Base-by-base conservation (phyloP, 1,139 yeast species). In the Diutina sp. region DNA sequence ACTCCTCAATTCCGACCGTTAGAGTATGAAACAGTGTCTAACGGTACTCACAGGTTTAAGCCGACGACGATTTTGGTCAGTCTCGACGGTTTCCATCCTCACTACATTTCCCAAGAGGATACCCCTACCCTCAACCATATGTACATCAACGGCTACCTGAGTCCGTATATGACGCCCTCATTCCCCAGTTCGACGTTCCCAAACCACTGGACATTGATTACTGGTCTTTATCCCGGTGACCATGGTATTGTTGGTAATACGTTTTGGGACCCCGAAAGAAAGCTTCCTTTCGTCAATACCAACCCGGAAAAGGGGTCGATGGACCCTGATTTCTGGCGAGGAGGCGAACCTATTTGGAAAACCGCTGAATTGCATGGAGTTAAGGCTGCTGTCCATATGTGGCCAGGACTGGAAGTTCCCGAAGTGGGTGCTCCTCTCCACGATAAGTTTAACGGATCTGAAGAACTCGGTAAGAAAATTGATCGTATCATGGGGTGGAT, bases 121-220 rank as follows among this genome's bases (percentile, higher is more conserved):
- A 90, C 97, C 0, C 97, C 98, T 0, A 73, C 82, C 48, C 66
- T 91, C 66, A 85, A 87, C 64, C 69, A 74, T 16, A 69, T 87
- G 67, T 69, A 82, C 62, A 64, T 76, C 9, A 71, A 78, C 30
- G 84, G 78, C 28, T 81, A 78, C 61, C 87, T 87, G 5, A 82
- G 95, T 3, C 97, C 97, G 0, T 89, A 82, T 65, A 87, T 91
- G 93, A 72, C 70, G 3, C 96, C 97, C 0, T 80, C 90, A 6
- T 90, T 90, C 67, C 97, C 97, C 1, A 82, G 95, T 0, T 87
- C 90, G 47, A 88, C 96, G 0, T 88, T 89, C 64, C 95, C 97
- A 0, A 90, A 91, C 66, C 96, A 90, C 67, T 91, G 96, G 95
- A 84, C 96, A 0, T 67, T 91, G 61, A 84, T 87, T 0, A 91